phyloP scores from a whole-genome alignment of 2,329 filamentous ascomycete species.

The Apiospora rasikravindrae region DNA sequence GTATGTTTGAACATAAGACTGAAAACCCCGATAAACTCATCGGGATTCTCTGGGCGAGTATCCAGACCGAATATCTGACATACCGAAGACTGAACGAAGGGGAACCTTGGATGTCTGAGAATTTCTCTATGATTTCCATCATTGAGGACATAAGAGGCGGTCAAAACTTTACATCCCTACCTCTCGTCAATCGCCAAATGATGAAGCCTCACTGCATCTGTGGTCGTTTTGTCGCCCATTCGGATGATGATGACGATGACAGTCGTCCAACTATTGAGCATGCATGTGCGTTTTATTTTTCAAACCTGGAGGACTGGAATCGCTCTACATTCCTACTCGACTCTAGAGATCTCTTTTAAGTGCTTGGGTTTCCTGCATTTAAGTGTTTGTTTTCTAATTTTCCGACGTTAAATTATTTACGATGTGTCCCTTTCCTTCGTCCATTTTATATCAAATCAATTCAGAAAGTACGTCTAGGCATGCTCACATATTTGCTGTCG shows the following conservation, averaged over 20 bases:
- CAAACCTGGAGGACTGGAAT: conserved; percentile 19
- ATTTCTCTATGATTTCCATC: neutral
- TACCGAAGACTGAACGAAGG: neutral
- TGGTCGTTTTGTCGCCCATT: neutral
- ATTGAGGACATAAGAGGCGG: neutral
- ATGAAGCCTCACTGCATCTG: neutral
- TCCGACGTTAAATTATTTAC: no score
- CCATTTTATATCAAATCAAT: no score
- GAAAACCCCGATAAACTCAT: neutral
- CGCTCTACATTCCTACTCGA: neutral
- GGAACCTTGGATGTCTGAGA: neutral
- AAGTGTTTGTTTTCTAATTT: no score
- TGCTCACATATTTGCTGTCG: no score
- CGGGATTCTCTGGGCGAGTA: neutral
- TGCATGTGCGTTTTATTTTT: conserved; percentile 4
- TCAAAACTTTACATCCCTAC: neutral
- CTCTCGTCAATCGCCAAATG: neutral
- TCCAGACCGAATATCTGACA: neutral
- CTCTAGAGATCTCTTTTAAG: no score
- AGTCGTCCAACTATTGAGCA: neutral
- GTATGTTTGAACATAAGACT: no score
- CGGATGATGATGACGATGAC: neutral
- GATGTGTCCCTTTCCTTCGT: no score
- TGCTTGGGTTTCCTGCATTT: no score
- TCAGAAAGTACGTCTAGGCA: no score